Evolutionary conservation across 441 rosid species (phyloP).

Genomic region (Geranium incanum): DNA sequence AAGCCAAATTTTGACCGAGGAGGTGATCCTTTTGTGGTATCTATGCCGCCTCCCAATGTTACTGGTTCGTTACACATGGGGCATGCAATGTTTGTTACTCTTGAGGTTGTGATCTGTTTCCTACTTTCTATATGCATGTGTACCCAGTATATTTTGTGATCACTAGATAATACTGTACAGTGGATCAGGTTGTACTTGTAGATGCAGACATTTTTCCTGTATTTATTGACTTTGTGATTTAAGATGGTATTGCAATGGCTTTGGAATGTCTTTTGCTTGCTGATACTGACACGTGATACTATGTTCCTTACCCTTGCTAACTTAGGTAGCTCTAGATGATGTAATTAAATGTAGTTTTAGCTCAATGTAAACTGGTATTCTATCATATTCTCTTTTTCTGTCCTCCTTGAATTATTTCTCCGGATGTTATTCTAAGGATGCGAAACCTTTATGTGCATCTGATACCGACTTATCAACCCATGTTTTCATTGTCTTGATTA

Average conservation of each 20-base stretch:
- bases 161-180: not conserved
- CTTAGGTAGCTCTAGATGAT: not conserved
- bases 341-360: not conserved
- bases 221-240: not conserved
- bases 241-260: not conserved
- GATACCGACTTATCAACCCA: not conserved
- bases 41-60: slow-evolving; percentile 99
- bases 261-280: not conserved
- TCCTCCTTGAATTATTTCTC: not conserved
- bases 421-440: not conserved
- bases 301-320: not conserved
- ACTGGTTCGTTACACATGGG: slow-evolving; percentile 98
- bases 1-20: slow-evolving; percentile 65
- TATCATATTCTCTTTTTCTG: not conserved
- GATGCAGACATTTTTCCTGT: not conserved
- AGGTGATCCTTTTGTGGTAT: slow-evolving; percentile 72
- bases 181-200: not conserved
- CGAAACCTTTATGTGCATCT: not conserved
- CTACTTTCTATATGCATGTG: slow-evolving; percentile 12
- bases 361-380: not conserved
- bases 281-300: not conserved
- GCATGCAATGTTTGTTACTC: slow-evolving; percentile 97
- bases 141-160: not conserved
- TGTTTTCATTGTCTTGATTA: not conserved
- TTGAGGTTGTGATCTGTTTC: slow-evolving; percentile 62